phyloP scores from a whole-genome alignment of 2,329 filamentous ascomycete species.

The Colletotrichum camelliae region DNA sequence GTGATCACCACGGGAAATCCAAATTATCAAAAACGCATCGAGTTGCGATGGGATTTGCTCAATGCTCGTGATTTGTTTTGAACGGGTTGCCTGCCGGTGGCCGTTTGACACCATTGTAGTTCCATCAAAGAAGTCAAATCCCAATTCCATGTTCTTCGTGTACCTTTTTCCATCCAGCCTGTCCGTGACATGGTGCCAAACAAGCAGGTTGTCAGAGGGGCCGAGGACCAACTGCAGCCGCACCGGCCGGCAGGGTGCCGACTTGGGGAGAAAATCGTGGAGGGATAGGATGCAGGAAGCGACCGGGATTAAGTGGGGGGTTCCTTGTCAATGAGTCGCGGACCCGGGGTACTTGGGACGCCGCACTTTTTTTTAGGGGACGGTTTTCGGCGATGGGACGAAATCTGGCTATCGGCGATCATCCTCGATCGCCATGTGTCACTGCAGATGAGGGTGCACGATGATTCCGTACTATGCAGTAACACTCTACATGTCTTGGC shows the following conservation, averaged over 20 bases:
- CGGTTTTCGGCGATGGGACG: background rate
- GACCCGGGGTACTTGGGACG: background rate
- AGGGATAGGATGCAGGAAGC: background rate
- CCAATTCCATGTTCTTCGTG: background rate
- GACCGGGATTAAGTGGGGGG: background rate
- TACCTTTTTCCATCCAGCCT: background rate
- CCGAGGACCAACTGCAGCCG: background rate
- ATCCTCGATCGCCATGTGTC: background rate
- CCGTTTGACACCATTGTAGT: background rate
- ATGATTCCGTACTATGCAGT: background rate
- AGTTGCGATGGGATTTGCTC: background rate
- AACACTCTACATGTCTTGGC: background rate
- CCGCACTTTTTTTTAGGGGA: background rate
- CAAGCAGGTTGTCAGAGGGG: background rate
- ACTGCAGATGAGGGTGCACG: background rate
- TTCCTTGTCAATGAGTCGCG: background rate
- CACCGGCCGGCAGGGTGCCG: slow-evolving; percentile 16
- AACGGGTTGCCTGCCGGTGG: background rate
- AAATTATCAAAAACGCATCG: background rate
- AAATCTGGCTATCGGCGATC: background rate
- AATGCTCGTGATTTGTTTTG: background rate
- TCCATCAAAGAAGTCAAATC: background rate
- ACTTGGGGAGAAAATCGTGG: background rate
- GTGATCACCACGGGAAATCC: background rate
- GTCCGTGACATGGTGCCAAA: background rate